phyloP scores from a whole-genome alignment of 2,329 filamentous ascomycete species.

The Elsinoe australis region DNA sequence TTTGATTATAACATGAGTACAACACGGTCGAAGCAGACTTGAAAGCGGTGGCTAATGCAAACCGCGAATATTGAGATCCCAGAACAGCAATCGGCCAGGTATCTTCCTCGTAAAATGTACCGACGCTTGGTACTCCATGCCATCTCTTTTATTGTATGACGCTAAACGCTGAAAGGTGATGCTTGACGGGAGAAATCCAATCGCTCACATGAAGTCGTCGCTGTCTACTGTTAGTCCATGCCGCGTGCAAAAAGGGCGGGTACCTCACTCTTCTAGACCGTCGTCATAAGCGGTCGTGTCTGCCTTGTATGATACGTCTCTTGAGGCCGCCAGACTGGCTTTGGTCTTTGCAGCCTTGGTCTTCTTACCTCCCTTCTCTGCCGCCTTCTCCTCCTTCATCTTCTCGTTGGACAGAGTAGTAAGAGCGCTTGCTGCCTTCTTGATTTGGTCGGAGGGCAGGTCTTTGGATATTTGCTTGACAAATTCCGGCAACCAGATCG shows the following conservation, averaged over 20 bases:
- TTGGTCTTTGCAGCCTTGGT: conserved; percentile 94
- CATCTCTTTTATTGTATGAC: background rate
- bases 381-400: conserved; percentile 94
- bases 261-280: conserved; percentile 70
- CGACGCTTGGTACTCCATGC: no score
- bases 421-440: conserved; percentile 82
- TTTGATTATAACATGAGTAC: no score
- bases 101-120: no score
- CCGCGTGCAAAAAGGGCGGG: background rate
- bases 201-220: conserved; percentile 63
- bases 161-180: background rate
- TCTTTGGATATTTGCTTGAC: conserved; percentile 80
- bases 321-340: conserved; percentile 63
- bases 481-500: conserved; percentile 85
- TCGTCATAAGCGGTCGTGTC: conserved; percentile 77
- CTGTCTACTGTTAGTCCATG: conserved; percentile 34
- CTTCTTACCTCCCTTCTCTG: conserved; percentile 94
- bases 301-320: conserved; percentile 48
- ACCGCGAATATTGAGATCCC: no score
- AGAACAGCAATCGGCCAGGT: no score
- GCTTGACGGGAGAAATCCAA: background rate
- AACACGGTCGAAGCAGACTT: no score
- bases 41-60: no score
- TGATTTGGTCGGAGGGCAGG: conserved; percentile 84
- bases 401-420: conserved; percentile 95